Conservation (phyloP, 495 filamentous ascomycete genomes). For the Bathelium albidoporum region DNA sequence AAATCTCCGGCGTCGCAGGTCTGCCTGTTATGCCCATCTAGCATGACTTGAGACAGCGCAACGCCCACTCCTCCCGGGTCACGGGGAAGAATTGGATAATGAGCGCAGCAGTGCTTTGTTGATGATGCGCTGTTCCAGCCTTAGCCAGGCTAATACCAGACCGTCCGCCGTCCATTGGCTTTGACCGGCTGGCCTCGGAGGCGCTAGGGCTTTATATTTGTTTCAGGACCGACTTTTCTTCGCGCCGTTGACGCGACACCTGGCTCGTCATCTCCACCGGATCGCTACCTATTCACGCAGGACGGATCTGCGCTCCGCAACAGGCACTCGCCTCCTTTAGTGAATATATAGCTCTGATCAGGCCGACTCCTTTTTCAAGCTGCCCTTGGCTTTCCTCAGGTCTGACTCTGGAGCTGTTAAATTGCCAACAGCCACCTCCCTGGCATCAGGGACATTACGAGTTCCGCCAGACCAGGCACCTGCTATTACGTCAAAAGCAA, state of each 20-base stretch:
- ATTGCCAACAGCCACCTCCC: not conserved
- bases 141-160: not conserved
- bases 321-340: not conserved
- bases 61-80: too few relatives aligned
- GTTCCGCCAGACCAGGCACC: not conserved
- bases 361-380: not conserved
- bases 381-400: not conserved
- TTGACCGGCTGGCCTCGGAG: not conserved
- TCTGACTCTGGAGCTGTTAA: not conserved
- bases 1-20: too few relatives aligned
- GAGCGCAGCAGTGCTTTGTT: not conserved
- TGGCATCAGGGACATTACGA: not conserved
- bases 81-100: too few relatives aligned
- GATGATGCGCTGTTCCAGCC: not conserved
- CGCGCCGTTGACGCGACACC: not conserved
- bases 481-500: not conserved
- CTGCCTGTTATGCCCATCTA: too few relatives aligned
- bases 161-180: conserved; percentile 1
- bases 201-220: conserved; percentile 1
- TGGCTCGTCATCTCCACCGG: not conserved
- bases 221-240: not conserved
- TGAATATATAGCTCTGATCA: not conserved
- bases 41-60: too few relatives aligned
- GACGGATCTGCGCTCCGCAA: not conserved
- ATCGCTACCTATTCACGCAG: not conserved